Percentiles rank a stretch among this genome's conserved stretches.
phyloP scores from a whole-genome alignment of 2,329 filamentous ascomycete species.

The Colletotrichum scovillei region DNA sequence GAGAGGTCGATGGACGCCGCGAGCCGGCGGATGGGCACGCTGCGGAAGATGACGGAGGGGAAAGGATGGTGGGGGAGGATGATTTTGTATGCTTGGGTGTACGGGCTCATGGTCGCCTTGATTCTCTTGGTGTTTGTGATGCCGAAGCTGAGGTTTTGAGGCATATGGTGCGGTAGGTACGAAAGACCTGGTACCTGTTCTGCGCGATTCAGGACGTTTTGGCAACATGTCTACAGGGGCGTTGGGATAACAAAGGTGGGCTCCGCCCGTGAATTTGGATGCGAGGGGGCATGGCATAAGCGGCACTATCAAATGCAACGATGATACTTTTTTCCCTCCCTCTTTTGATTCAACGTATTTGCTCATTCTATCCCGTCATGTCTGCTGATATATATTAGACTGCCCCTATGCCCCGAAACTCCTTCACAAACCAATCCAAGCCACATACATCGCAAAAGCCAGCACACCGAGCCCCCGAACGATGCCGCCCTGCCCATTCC shows the following conservation, averaged over 20 bases:
- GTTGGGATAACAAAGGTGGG: background rate
- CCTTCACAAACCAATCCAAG: background rate
- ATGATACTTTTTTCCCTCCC: too few relatives aligned
- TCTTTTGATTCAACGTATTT: background rate
- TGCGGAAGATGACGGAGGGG: slow-evolving; percentile 86
- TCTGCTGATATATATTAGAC: background rate
- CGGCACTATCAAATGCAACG: background rate
- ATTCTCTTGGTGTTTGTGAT: slow-evolving; percentile 85
- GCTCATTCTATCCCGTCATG: background rate
- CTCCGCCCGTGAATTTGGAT: background rate
- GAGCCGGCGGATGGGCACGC: slow-evolving; percentile 78
- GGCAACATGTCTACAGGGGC: background rate
- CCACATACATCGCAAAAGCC: background rate
- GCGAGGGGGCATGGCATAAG: background rate
- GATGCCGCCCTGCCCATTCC: background rate
- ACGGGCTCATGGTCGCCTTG: slow-evolving; percentile 81
- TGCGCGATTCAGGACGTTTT: too few relatives aligned
- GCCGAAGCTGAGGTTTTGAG: slow-evolving; percentile 87
- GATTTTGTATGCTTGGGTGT: slow-evolving; percentile 86
- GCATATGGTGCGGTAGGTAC: too few relatives aligned
- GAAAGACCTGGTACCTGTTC: too few relatives aligned
- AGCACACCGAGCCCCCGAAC: background rate
- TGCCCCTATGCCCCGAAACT: background rate
- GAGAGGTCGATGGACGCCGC: slow-evolving; percentile 81
- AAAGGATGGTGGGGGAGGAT: slow-evolving; percentile 88